Conservation (phyloP, 2,329 filamentous ascomycete genomes). For the Sporothrix brasiliensis region DNA sequence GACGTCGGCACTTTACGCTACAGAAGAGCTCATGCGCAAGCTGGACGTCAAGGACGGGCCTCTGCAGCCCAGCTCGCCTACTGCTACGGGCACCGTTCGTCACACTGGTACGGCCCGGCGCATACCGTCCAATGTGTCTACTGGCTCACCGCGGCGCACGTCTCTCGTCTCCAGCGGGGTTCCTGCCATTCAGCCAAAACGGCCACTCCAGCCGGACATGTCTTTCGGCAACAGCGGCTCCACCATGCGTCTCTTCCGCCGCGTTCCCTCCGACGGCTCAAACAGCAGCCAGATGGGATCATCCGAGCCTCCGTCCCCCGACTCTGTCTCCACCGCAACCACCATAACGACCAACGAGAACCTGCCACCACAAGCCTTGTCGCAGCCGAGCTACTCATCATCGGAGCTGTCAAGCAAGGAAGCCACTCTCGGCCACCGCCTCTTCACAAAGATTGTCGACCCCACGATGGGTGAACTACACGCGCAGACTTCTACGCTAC, state of each 20-base stretch:
- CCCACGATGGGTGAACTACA: conserved; percentile 82
- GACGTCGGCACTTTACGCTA: conserved; percentile 58
- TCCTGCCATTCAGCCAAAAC: conserved; percentile 59
- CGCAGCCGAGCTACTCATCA: conserved; percentile 35
- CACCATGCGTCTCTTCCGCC: conserved; percentile 86
- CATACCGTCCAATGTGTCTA: conserved; percentile 47
- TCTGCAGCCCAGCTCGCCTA: conserved; percentile 59
- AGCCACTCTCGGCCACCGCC: conserved; percentile 75
- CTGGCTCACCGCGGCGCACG: conserved; percentile 38
- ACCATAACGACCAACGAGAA: conserved; percentile 64
- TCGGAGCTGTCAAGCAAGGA: conserved; percentile 72
- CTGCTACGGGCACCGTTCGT: conserved; percentile 56
- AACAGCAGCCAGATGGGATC: conserved; percentile 46
- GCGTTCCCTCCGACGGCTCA: conserved; percentile 73
- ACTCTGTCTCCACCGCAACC: conserved; percentile 32
- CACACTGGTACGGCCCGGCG: conserved; percentile 58
- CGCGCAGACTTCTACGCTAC: conserved; percentile 68
- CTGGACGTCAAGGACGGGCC: conserved; percentile 65
- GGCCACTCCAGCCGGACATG: conserved; percentile 84
- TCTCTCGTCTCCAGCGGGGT: conserved; percentile 36
- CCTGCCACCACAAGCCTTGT: conserved; percentile 51
- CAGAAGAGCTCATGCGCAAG: conserved; percentile 63
- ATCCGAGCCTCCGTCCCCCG: conserved; percentile 43
- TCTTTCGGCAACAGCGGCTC: conserved; percentile 93
- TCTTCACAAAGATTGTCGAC: conserved; percentile 81